These are phyloP conservation scores for Digitaria exilis DNA, from an alignment of 202 grass and related monocot species.

Conservation along the genomic window DNA sequence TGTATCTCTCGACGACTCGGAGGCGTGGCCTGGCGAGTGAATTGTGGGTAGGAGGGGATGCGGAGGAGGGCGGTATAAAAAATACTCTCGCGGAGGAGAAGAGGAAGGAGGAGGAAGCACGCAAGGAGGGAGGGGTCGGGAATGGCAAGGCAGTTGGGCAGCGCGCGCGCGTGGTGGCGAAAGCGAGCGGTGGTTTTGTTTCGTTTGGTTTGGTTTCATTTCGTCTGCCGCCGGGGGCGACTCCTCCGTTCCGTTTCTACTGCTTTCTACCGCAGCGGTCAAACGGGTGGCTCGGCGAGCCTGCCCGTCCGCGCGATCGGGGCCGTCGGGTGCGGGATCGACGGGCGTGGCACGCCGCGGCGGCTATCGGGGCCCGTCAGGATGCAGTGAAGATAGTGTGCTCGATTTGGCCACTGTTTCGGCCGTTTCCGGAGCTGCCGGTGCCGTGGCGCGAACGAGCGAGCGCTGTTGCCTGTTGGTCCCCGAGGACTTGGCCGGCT, in stretches of 20 bases:
- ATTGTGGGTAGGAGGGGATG: background rate
- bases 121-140: constrained; percentile 40
- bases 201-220: constrained; percentile 4
- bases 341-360: too few species aligned
- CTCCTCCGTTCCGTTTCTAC: background rate
- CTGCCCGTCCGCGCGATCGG: constrained; percentile 39
- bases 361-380: too few species aligned
- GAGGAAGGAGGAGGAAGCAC: constrained; percentile 39
- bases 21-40: background rate
- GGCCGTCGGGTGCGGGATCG: too few species aligned
- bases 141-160: background rate
- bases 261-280: constrained; percentile 26
- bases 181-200: constrained; percentile 29
- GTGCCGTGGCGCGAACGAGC: too few species aligned
- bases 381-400: too few species aligned
- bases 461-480: too few species aligned
- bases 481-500: too few species aligned
- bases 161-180: background rate
- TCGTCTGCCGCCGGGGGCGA: background rate
- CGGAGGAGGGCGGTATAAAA: constrained; percentile 26
- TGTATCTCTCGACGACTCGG: background rate
- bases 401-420: too few species aligned
- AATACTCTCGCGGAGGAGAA: background rate
- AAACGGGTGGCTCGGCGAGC: constrained; percentile 2
- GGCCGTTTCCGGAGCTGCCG: too few species aligned